Evolutionary conservation across 2,329 filamentous ascomycete genomes (phyloP).

Genomic region (Colletotrichum falcatum): DNA sequence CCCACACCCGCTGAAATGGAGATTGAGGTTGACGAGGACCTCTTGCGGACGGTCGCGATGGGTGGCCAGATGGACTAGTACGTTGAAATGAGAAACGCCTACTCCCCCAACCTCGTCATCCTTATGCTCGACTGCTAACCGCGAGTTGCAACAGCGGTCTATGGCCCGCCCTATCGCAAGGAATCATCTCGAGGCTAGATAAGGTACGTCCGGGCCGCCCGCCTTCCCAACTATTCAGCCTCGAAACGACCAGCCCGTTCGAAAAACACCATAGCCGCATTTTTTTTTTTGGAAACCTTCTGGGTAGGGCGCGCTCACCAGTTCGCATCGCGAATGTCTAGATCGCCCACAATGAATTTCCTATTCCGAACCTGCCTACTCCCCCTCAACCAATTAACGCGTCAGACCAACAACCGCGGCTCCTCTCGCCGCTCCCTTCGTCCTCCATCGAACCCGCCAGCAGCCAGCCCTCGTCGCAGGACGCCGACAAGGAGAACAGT

Average conservation of each 20-base stretch:
- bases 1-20: slow-evolving; percentile 59
- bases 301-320: slow-evolving; percentile 28
- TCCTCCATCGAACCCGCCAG: slow-evolving; percentile 54
- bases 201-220: slow-evolving; percentile 54
- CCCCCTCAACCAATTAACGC: slow-evolving; percentile 55
- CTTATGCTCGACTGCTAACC: slow-evolving; percentile 43
- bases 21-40: slow-evolving; percentile 64
- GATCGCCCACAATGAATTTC: slow-evolving; percentile 83
- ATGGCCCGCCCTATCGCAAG: slow-evolving; percentile 76
- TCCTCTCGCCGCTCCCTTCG: slow-evolving; percentile 59
- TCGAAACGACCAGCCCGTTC: neutral
- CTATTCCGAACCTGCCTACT: slow-evolving; percentile 71
- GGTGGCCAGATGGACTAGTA: slow-evolving; percentile 69
- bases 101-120: slow-evolving; percentile 13
- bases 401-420: slow-evolving; percentile 53
- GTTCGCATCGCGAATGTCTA: slow-evolving; percentile 51
- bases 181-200: slow-evolving; percentile 76
- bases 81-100: slow-evolving; percentile 45
- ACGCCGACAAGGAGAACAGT: slow-evolving; percentile 77
- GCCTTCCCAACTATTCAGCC: neutral
- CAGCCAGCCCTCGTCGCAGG: slow-evolving; percentile 60
- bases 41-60: slow-evolving; percentile 61
- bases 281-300: slow-evolving; percentile 52
- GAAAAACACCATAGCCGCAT: slow-evolving; percentile 49
- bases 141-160: slow-evolving; percentile 63